A percentile compares a stretch with the other conserved stretches of the same genome.
phyloP scores from a whole-genome alignment of 2,329 filamentous ascomycete species.

The Mycosphaerelloides madeirae region DNA sequence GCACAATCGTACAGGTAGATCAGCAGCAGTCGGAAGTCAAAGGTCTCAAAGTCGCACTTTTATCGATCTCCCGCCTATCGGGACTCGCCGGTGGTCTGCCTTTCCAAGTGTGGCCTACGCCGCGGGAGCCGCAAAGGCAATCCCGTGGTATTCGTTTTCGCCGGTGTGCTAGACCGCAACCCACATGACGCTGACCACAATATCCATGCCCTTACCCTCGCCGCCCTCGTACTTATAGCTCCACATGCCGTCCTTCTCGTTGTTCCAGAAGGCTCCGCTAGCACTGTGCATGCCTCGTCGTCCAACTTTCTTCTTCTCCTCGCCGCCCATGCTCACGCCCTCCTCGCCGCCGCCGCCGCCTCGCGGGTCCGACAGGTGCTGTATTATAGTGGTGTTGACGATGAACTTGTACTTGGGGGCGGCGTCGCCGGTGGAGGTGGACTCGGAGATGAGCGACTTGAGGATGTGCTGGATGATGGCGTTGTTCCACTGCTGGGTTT shows the following conservation, averaged over 20 bases:
- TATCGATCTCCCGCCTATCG: too few species aligned
- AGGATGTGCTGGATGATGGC: slow-evolving; percentile 83
- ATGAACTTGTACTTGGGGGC: slow-evolving; percentile 80
- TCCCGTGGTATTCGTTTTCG: too few species aligned
- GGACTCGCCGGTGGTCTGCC: too few species aligned
- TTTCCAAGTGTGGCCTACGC: too few species aligned
- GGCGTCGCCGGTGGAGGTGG: slow-evolving; percentile 33
- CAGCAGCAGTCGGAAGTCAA: too few species aligned
- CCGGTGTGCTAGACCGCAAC: slow-evolving; percentile 50
- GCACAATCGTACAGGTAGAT: too few species aligned
- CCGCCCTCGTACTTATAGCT: slow-evolving; percentile 73
- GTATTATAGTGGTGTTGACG: slow-evolving; percentile 96
- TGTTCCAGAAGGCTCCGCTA: slow-evolving; percentile 83
- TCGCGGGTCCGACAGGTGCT: slow-evolving; percentile 72
- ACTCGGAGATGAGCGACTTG: slow-evolving; percentile 68
- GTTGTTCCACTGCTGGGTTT: slow-evolving; percentile 85
- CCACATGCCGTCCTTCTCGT: slow-evolving; percentile 87
- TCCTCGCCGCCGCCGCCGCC: slow-evolving; percentile 47
- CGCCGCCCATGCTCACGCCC: slow-evolving; percentile 39
- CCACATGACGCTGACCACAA: slow-evolving; percentile 62
- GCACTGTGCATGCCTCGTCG: slow-evolving; percentile 87
- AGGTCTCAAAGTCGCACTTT: too few species aligned
- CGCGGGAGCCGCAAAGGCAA: too few species aligned
- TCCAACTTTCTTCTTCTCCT: slow-evolving; percentile 65
- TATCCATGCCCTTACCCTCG: slow-evolving; percentile 49